These are phyloP conservation scores for Penicillium atrosanguineum DNA, from an alignment of 495 filamentous ascomycete species.

Conservation along the genomic window DNA sequence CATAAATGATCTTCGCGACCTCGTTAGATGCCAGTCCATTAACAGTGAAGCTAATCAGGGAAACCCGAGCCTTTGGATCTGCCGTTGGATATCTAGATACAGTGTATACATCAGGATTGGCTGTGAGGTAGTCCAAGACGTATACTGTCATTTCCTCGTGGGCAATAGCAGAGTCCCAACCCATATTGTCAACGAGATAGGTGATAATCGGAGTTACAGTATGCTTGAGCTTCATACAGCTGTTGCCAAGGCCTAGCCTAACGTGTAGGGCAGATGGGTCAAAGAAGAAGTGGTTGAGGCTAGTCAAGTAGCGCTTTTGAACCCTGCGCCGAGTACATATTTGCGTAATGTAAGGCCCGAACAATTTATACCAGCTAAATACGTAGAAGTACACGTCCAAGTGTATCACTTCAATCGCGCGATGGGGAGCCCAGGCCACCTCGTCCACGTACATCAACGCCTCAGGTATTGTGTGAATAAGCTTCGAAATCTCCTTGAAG, in stretches of 20 bases:
- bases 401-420: conserved; percentile 55
- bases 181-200: neutral
- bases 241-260: neutral
- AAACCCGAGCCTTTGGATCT: neutral
- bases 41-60: neutral
- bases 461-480: conserved; percentile 35
- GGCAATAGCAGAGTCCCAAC: neutral
- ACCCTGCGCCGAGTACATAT: conserved; percentile 49
- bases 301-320: conserved; percentile 19
- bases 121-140: neutral
- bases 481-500: conserved; percentile 48
- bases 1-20: too few species aligned
- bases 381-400: conserved; percentile 66
- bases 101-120: neutral
- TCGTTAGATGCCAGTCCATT: too few species aligned
- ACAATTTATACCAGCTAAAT: conserved; percentile 69
- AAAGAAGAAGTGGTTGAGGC: conserved; percentile 1
- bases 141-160: neutral
- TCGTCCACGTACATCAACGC: conserved; percentile 49
- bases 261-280: neutral
- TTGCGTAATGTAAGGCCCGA: conserved; percentile 61
- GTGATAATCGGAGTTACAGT: neutral
- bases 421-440: conserved; percentile 64
- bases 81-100: neutral
- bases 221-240: conserved; percentile 40